Evolutionary conservation across 2,329 filamentous ascomycete species (phyloP).

Genomic region (Xylariaceae sp.): DNA sequence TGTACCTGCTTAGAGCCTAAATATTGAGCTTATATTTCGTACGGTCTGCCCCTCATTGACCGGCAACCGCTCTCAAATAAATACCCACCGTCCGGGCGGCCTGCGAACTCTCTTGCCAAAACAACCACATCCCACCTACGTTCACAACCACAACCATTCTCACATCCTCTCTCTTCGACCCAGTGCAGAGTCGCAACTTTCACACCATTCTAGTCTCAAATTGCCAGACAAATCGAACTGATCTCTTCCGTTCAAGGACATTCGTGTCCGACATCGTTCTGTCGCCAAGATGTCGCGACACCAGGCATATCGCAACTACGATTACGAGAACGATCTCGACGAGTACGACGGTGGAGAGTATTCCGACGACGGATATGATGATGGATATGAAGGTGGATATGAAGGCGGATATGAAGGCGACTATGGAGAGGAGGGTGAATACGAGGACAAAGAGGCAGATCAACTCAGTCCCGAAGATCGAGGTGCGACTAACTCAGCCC

Average conservation of each 20-base stretch:
- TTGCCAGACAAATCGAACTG: not conserved
- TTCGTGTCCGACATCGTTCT: not conserved
- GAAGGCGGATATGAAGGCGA: slow-evolving; percentile 14
- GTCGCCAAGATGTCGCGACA: slow-evolving; percentile 42
- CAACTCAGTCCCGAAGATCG: slow-evolving; percentile 36
- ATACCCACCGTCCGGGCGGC: no score
- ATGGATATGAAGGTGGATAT: slow-evolving; percentile 15
- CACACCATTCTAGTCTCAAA: not conserved
- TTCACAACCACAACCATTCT: no score
- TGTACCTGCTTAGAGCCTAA: no score
- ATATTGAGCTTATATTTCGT: no score
- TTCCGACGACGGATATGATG: slow-evolving; percentile 32
- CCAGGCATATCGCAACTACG: slow-evolving; percentile 42
- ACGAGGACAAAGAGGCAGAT: slow-evolving; percentile 40
- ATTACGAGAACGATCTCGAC: slow-evolving; percentile 48
- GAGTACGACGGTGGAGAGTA: slow-evolving; percentile 43
- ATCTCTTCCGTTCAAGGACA: no score
- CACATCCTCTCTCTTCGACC: no score
- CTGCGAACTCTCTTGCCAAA: no score
- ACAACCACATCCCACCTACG: no score
- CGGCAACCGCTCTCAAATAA: no score
- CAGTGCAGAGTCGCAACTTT: not conserved
- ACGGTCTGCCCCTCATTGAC: no score
- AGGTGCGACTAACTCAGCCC: slow-evolving; percentile 19
- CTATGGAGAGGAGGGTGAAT: slow-evolving; percentile 29